Conservation (phyloP, 129 eudicot genomes). For the Chrysanthemum lavandulifolium region DNA sequence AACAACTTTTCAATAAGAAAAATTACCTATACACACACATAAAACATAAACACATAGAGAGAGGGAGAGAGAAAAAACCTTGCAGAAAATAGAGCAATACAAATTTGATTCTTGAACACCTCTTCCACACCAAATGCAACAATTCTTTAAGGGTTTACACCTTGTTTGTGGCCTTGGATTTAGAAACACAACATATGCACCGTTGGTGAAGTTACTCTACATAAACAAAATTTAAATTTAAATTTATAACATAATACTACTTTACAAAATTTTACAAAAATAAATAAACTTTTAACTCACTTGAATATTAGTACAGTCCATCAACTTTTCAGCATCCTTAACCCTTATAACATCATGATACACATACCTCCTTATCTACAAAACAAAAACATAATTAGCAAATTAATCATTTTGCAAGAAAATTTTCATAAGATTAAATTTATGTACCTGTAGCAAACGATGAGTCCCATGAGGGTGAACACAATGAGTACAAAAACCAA, state of each 20-base stretch:
- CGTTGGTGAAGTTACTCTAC: conserved; percentile 66
- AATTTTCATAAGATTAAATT: background rate
- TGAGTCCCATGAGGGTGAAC: conserved; percentile 54
- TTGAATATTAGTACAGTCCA: conserved; percentile 78
- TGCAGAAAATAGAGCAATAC: conserved; percentile 86
- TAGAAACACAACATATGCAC: conserved; percentile 76
- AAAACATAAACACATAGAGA: conserved; percentile 2
- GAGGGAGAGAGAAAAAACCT: conserved; percentile 38
- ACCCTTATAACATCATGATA: conserved; percentile 75
- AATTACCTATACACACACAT: background rate
- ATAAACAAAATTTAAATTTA: background rate
- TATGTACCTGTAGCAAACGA: conserved; percentile 66
- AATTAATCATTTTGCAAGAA: background rate
- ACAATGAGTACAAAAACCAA: conserved; percentile 70
- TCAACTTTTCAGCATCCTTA: conserved; percentile 68
- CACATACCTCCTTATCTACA: conserved; percentile 83
- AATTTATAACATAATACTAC: too few relatives aligned
- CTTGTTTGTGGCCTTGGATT: conserved; percentile 58
- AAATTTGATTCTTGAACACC: conserved; percentile 56
- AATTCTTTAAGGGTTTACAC: conserved; percentile 40
- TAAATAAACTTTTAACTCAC: conserved; percentile 37
- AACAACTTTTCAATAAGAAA: background rate
- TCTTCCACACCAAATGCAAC: conserved; percentile 66
- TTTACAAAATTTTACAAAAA: too few relatives aligned
- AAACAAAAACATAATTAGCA: background rate